Percentiles rank a stretch among this genome's conserved stretches.
Conservation (phyloP, 768 basidiomycete genomes). For the Lentinula boryana region DNA sequence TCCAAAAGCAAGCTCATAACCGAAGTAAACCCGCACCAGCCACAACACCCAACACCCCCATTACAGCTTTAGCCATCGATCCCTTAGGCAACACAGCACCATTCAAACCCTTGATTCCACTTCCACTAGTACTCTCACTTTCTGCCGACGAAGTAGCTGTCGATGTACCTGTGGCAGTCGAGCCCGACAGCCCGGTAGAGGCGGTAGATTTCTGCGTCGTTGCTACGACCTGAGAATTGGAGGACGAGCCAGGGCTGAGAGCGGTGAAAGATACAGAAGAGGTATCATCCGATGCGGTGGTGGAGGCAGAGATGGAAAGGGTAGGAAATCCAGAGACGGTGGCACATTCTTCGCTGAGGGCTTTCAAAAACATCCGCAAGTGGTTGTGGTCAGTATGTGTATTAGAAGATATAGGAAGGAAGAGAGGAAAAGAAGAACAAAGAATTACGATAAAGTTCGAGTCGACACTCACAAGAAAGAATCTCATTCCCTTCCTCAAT, state of each 20-base stretch:
- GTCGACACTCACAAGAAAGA: neutral
- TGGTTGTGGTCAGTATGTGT: too few species aligned
- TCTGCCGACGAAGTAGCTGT: neutral
- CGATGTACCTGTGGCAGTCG: neutral
- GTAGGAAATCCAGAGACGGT: neutral
- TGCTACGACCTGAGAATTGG: neutral
- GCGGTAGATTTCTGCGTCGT: neutral
- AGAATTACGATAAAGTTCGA: too few species aligned
- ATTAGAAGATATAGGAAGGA: neutral
- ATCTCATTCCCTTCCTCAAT: neutral
- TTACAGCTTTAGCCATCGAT: neutral
- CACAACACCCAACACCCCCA: neutral
- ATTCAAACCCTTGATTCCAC: neutral
- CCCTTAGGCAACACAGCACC: neutral
- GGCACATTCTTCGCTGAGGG: neutral
- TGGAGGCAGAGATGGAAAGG: neutral
- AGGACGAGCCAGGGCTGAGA: neutral
- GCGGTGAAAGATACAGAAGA: neutral
- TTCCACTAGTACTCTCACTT: neutral
- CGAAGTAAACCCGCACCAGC: neutral
- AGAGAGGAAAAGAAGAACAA: too few species aligned
- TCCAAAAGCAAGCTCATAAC: neutral
- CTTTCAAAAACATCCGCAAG: neutral
- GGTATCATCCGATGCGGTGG: neutral
- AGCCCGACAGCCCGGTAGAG: neutral